Percentiles rank a stretch among this genome's conserved stretches.
phyloP scores from a whole-genome alignment of 2,329 filamentous ascomycete species.

The Phyllosticta citriasiana region DNA sequence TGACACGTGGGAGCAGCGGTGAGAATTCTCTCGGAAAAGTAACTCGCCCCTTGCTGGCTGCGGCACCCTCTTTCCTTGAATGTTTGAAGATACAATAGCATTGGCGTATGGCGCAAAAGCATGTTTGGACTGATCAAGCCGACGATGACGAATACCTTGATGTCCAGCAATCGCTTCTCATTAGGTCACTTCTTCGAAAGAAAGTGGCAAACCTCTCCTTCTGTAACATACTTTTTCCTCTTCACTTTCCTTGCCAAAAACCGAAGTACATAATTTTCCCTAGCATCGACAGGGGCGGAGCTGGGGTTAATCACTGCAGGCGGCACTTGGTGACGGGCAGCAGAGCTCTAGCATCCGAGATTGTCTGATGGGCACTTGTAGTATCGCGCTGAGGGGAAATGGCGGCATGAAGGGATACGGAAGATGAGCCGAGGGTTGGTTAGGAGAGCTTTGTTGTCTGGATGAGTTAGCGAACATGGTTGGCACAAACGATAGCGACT shows the following conservation, averaged over 20 bases:
- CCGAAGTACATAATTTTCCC: conserved; percentile 8
- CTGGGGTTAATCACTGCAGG: not conserved
- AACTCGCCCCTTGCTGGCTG: conserved; percentile 2
- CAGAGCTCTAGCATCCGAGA: not conserved
- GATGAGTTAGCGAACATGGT: not conserved
- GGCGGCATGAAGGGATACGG: not conserved
- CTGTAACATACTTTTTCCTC: conserved; percentile 8
- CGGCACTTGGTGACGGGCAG: not conserved
- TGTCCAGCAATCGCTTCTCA: conserved; percentile 2
- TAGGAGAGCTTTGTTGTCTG: not conserved
- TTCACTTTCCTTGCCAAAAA: conserved; percentile 1
- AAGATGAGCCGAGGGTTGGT: not conserved
- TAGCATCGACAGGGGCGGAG: not conserved
- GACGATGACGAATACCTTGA: conserved; percentile 2
- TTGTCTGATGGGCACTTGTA: not conserved
- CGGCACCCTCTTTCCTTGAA: conserved; percentile 5
- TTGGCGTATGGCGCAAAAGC: conserved; percentile 4
- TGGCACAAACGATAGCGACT: not conserved
- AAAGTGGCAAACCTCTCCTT: conserved; percentile 8
- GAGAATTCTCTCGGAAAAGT: not conserved
- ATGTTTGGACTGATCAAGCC: not conserved
- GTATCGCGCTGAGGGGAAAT: not conserved
- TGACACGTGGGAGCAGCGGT: conserved; percentile 3
- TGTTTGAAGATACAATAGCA: conserved; percentile 11
- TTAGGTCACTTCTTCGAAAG: not conserved